Conservation (phyloP, 164 flowering plant species). For the Kingdonia uniflora region DNA sequence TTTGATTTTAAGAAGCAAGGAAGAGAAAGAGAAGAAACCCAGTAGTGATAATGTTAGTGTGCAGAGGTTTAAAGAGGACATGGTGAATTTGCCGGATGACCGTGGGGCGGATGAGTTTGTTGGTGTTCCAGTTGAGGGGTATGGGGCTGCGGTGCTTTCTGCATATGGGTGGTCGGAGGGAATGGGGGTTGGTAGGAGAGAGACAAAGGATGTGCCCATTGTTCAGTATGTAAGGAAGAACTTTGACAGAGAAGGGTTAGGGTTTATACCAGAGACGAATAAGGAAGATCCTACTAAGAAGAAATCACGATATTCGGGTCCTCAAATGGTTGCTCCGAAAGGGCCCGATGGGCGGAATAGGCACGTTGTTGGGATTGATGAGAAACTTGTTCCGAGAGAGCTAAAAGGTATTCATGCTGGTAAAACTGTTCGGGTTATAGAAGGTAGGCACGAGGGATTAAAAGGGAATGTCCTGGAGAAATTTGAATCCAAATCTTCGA, state of each 20-base stretch:
- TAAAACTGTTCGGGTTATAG: slow-evolving; percentile 21
- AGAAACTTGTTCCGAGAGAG: slow-evolving; percentile 14
- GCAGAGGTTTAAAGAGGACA: slow-evolving; percentile 27
- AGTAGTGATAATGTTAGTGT: slow-evolving; percentile 20
- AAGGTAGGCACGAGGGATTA: slow-evolving; percentile 32
- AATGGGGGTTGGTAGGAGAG: slow-evolving; percentile 54
- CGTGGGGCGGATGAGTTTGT: slow-evolving; percentile 36
- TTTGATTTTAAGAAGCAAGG: slow-evolving; percentile 26
- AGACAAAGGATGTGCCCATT: slow-evolving; percentile 52
- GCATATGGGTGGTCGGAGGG: slow-evolving; percentile 86
- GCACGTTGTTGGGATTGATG: slow-evolving; percentile 13
- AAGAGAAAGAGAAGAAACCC: background rate
- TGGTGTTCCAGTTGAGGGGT: slow-evolving; percentile 68
- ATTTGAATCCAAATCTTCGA: slow-evolving; percentile 9
- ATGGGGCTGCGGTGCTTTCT: slow-evolving; percentile 51
- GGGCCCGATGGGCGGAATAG: slow-evolving; percentile 13
- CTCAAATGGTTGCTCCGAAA: slow-evolving; percentile 12
- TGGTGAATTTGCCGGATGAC: slow-evolving; percentile 51
- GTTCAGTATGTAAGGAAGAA: slow-evolving; percentile 24
- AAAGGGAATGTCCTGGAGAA: slow-evolving; percentile 38
- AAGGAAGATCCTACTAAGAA: slow-evolving; percentile 3
- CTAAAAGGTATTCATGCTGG: slow-evolving; percentile 17
- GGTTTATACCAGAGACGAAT: slow-evolving; percentile 22
- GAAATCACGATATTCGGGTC: slow-evolving; percentile 4
- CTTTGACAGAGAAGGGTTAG: slow-evolving; percentile 38